Base-by-base conservation (phyloP, 352 stramenopile species). In the Pythium vanterpoolii region DNA sequence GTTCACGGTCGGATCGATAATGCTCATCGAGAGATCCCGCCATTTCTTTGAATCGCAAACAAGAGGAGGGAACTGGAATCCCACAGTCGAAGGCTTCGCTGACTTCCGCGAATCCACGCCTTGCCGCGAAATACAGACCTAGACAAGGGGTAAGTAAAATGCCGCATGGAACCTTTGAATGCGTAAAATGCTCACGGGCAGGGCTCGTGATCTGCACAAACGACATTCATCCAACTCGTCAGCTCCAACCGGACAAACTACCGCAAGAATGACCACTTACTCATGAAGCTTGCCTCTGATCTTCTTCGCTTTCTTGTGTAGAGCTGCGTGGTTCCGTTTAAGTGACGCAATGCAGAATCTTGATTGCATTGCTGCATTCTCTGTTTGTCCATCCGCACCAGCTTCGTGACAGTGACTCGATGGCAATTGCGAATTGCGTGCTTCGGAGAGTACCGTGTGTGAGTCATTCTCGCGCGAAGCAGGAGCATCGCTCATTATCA, bases 1-100 rank as follows among this genome's bases (percentile, higher is more conserved):
- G 14, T 65, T 43, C 23, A 54, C 5, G 5, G 18, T n/a, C 8
- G 48, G 16, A 10, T 65, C 24, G 26, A 65, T 48, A 24, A 65
- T 53, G 23, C 58, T 65, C 24, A 31, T 44, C 6, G 48, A 40
- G 10, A 55, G 39, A 18, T 30, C 45, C 3, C 21, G n/a, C 58
- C 58, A 65, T 13, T 13, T 36, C 38, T 45, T 63, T 16, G 18
- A 16, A 14, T 49, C 19, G 18, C 21, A 33, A 4, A 63, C 5
- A 8, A 62, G 55, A 14, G 42, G 24, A 19, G 40, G 28, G 0
- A 18, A 4, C 19, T 34, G 27, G 1, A 5, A 5, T 28, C 7
- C 38, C 0, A 2, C 5, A 13, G 43, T 33, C 9, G 21, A 1
- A 2, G 13, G 19, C 48, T 30, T 44, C 11, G 10, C 1, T 33